Evolutionary conservation across 331 rosid genomes (phyloP).

Genomic region (Ulmus americana): DNA sequence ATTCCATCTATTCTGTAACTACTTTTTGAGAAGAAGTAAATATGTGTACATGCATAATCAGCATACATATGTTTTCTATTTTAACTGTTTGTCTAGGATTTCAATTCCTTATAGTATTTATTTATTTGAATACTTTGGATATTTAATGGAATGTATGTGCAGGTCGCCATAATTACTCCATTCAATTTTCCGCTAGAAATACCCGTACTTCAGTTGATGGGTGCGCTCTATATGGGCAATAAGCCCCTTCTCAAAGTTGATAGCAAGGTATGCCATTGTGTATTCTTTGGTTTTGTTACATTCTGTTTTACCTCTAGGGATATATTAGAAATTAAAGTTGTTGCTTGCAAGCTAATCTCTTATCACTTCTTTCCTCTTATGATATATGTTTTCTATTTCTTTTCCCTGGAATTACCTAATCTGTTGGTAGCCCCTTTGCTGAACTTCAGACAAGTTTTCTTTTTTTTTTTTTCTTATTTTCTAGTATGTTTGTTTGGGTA

Average conservation of each 20-base stretch:
- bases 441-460: background rate
- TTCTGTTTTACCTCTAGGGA: background rate
- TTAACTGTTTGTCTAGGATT: constrained; percentile 1
- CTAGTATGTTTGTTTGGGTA: background rate
- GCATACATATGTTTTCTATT: constrained; percentile 8
- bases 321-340: background rate
- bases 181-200: constrained; percentile 93
- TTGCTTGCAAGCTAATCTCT: background rate
- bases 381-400: background rate
- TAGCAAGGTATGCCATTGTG: constrained; percentile 55
- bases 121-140: background rate
- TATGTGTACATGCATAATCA: constrained; percentile 5
- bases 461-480: background rate
- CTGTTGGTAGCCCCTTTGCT: background rate
- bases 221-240: constrained; percentile 98
- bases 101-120: constrained; percentile 5
- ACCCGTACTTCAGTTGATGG: constrained; percentile 95
- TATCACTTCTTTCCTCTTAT: background rate
- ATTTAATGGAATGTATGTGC: constrained; percentile 22
- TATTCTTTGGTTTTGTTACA: background rate
- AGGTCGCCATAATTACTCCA: constrained; percentile 93
- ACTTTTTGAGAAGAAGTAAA: background rate
- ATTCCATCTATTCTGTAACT: constrained; percentile 3
- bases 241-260: constrained; percentile 91
- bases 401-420: background rate